These are phyloP conservation scores for Astrephomene gubernaculifera DNA, from an alignment of 139 green algal species.

Conservation along the genomic window DNA sequence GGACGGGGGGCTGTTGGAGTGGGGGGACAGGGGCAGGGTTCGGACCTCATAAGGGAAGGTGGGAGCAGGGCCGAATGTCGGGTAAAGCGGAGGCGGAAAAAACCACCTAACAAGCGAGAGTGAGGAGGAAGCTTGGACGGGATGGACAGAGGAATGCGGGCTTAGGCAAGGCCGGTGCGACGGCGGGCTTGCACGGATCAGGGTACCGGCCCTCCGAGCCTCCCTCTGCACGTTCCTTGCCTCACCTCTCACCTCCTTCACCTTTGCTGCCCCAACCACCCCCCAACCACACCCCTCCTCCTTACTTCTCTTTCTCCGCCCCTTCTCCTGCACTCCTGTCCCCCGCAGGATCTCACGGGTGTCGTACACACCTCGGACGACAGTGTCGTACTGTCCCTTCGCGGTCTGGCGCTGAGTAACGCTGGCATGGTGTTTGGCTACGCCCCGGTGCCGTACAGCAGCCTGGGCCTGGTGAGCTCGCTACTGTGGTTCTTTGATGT, in stretches of 20 bases:
- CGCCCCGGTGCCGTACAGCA: background rate
- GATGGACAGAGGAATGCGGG: no score
- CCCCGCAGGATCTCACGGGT: background rate
- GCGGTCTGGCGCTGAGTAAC: background rate
- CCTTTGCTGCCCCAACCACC: background rate
- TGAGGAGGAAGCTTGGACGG: no score
- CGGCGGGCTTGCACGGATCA: background rate
- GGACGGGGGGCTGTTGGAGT: no score
- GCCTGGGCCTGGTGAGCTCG: conserved; percentile 15
- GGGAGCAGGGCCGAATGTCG: no score
- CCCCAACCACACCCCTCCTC: background rate
- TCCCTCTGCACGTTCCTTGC: background rate
- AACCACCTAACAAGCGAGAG: no score
- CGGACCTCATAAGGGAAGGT: no score
- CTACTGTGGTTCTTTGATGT: conserved; percentile 42
- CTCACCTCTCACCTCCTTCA: background rate
- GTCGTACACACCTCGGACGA: background rate
- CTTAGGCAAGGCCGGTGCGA: background rate
- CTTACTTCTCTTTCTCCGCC: background rate
- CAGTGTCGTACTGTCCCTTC: background rate
- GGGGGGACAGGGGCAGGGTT: no score
- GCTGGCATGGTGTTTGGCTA: conserved; percentile 2
- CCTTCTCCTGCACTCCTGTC: background rate
- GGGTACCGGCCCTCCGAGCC: background rate
- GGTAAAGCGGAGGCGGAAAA: no score